Base-by-base conservation (phyloP, 1,284 basidiomycete species). In the Schizopora paradoxa region DNA sequence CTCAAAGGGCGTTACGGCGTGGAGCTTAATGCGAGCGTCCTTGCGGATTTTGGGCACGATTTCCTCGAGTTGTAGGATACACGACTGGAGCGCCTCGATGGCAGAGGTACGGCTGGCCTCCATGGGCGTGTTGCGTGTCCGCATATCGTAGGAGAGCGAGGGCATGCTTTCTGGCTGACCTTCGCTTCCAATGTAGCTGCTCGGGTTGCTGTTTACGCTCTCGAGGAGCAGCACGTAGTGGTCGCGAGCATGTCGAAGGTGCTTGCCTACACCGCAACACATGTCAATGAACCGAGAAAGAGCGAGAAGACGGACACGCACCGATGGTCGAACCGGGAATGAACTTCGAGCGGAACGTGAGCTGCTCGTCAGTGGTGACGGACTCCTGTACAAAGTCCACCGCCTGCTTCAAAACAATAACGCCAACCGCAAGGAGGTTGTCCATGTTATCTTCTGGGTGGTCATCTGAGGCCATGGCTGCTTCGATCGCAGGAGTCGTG, bases 251-350 rank as follows among this genome's bases (percentile, higher is more conserved):
- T 90, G 87, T 37, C 87, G 77, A 29, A 90, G 63, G 59, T 90
- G 86, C 65, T 90, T 90, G 40, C 86, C 86, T 89, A 49, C 35
- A 21, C 42, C 14, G 38, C 43, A 18, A 29, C 45, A 26, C 40
- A 40, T 37, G 35, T 48, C 11, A 42, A 46, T 29, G 18, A 26
- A 43, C 31, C 48, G 49, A 35, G 28, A 14, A 27, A 25, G 33
- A 25, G 41, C 7, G 10, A 26, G 33, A 47, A 28, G 25, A 28
- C 37, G 29, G 42, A 35, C 34, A 54, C 58, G 45, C 61, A 86
- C 86, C 86, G 47, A 90, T 90, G 5, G 87, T 89, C 8, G 86
- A 89, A 13, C 87, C 87, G 21, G 86, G 84, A 42, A 90, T 72
- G 56, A 75, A 80, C 56, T 77, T 73, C 10, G 86, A 87, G 37